Percentiles rank a stretch among this genome's conserved stretches.
phyloP scores from a whole-genome alignment of 257 asterid species.

The Scutellaria minor region DNA sequence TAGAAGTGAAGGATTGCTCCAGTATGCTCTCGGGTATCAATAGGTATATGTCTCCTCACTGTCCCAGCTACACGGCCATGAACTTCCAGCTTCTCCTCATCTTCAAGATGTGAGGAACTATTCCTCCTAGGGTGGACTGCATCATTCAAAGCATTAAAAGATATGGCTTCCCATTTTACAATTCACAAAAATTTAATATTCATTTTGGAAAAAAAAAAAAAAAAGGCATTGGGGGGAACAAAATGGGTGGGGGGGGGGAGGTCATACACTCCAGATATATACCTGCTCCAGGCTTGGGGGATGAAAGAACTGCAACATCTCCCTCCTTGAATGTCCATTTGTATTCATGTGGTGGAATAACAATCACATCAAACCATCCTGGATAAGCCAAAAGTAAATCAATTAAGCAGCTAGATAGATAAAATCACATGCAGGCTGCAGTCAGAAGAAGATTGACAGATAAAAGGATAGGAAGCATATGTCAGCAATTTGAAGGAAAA shows the following conservation, averaged over 20 bases:
- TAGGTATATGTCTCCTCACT: conserved; percentile 87
- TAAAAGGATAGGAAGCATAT: background rate
- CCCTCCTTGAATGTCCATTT: conserved; percentile 98
- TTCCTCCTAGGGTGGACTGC: conserved; percentile 75
- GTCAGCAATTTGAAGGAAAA: background rate
- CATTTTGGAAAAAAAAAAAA: background rate
- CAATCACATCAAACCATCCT: conserved; percentile 97
- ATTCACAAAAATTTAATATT: conserved; percentile 25
- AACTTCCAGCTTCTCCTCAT: conserved; percentile 72
- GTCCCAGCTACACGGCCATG: conserved; percentile 96
- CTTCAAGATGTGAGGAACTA: conserved; percentile 56
- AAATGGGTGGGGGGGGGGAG: no score
- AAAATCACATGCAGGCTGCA: background rate
- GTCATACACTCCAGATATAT: conserved; percentile 3
- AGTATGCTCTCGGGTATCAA: conserved; percentile 82
- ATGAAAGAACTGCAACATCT: conserved; percentile 96
- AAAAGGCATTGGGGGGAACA: background rate
- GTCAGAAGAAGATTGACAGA: background rate
- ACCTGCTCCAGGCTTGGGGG: conserved; percentile 96
- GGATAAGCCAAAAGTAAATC: conserved; percentile 36
- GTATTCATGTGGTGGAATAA: conserved; percentile 69
- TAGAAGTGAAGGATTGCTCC: conserved; percentile 96
- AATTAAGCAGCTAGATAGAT: conserved; percentile 16
- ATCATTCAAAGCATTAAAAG: conserved; percentile 22
- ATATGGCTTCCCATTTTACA: conserved; percentile 28